Evolutionary conservation across 129 eudicot genomes (phyloP).

Genomic region (Chrysanthemum lavandulifolium): DNA sequence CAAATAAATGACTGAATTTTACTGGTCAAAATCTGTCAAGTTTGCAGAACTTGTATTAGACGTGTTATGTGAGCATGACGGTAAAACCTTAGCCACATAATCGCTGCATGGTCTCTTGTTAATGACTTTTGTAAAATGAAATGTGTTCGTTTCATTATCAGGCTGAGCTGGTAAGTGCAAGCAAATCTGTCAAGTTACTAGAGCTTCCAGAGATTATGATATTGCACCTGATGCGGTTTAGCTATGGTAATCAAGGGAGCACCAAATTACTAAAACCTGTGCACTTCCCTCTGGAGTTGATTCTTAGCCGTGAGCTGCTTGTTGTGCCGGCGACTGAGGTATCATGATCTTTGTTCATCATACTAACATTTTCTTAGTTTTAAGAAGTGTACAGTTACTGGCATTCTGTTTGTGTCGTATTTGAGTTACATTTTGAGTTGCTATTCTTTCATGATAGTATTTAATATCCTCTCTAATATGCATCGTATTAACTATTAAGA

Average conservation of each 20-base stretch:
- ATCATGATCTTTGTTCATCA: conserved; percentile 7
- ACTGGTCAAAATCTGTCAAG: background rate
- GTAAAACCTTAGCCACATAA: background rate
- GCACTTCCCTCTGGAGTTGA: conserved; percentile 63
- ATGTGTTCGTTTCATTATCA: conserved; percentile 21
- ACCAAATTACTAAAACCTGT: conserved; percentile 73
- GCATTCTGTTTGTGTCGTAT: conserved; percentile 6
- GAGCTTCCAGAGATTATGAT: conserved; percentile 72
- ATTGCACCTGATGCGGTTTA: conserved; percentile 85
- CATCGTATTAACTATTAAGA: background rate
- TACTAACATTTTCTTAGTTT: background rate
- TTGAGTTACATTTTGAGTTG: background rate
- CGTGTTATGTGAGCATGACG: background rate
- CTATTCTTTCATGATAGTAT: background rate
- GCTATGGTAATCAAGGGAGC: conserved; percentile 81
- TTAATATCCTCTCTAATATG: background rate
- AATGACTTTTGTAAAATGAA: background rate
- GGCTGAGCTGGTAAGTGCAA: conserved; percentile 87
- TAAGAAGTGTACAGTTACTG: background rate
- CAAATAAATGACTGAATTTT: background rate
- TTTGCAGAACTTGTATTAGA: conserved; percentile 5
- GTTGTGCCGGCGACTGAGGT: conserved; percentile 65
- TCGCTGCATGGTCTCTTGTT: background rate
- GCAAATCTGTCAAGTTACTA: conserved; percentile 71
- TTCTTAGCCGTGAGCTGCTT: conserved; percentile 56